Percentiles rank a stretch among this genome's conserved stretches.
phyloP scores from a whole-genome alignment of 1,284 basidiomycete genomes.

The Paramarasmius palmivorus region DNA sequence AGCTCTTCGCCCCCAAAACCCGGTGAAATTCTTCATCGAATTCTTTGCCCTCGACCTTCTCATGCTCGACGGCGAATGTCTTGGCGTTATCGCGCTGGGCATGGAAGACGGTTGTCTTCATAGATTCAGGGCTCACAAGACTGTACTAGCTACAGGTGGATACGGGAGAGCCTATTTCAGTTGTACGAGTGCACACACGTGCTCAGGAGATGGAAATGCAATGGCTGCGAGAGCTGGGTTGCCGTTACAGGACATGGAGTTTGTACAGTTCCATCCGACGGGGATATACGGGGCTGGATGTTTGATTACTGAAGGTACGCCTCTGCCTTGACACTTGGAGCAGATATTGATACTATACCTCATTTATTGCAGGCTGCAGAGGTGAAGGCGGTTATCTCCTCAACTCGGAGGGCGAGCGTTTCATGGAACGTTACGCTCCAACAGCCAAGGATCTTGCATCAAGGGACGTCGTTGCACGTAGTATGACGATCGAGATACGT shows the following conservation, averaged over 20 bases:
- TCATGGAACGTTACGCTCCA: conserved; percentile 99
- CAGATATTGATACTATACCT: neutral
- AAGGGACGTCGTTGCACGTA: conserved; percentile 98
- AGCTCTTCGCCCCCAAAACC: conserved; percentile 97
- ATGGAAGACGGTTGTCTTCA: conserved; percentile 99
- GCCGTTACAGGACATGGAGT: conserved; percentile 97
- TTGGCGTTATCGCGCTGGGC: conserved; percentile 98
- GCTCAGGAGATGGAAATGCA: conserved; percentile 98
- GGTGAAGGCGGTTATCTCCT: conserved; percentile 99
- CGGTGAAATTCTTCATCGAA: conserved; percentile 99
- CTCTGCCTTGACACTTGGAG: neutral
- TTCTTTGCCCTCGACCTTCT: conserved; percentile 98
- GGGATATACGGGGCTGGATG: conserved; percentile 99
- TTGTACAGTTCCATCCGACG: conserved; percentile 99
- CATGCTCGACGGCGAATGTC: conserved; percentile 99
- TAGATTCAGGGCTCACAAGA: conserved; percentile 98
- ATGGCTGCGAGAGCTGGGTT: conserved; percentile 98
- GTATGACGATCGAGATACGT: conserved; percentile 99
- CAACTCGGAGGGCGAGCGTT: conserved; percentile 99
- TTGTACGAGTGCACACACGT: conserved; percentile 98
- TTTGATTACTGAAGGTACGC: conserved; percentile 91
- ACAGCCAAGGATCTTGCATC: conserved; percentile 99
- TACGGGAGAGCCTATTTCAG: conserved; percentile 99
- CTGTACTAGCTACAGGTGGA: conserved; percentile 96
- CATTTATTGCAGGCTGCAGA: conserved; percentile 92